Evolutionary conservation across 345 rosid genomes (phyloP).

Genomic region (Eucalyptus regnans): DNA sequence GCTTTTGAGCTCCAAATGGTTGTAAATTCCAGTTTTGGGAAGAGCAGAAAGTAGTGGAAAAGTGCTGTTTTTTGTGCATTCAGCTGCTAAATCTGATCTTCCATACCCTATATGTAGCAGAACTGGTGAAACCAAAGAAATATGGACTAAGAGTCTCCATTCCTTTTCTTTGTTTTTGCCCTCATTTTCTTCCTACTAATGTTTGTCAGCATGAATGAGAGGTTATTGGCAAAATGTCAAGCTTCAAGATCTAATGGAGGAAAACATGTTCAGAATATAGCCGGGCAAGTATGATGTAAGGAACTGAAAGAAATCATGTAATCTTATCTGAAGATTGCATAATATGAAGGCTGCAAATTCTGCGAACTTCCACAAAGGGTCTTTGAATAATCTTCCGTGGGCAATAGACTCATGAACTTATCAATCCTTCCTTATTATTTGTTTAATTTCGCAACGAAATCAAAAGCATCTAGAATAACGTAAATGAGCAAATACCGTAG

Average conservation of each 20-base stretch:
- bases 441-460: background rate
- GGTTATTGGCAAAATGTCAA: background rate
- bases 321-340: background rate
- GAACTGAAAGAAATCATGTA: background rate
- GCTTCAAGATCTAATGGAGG: background rate
- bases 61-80: background rate
- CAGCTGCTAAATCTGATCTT: background rate
- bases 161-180: background rate
- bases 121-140: background rate
- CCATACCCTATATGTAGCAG: background rate
- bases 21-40: background rate
- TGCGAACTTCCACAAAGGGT: background rate
- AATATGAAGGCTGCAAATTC: background rate
- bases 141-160: background rate
- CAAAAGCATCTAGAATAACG: background rate
- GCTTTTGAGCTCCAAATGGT: background rate
- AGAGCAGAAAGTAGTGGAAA: background rate
- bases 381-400: background rate
- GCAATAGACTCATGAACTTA: background rate
- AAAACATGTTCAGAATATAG: background rate
- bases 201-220: background rate
- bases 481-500: background rate
- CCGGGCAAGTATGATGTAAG: background rate
- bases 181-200: background rate
- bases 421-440: background rate